These are phyloP conservation scores for Crithidia expoeki DNA, from an alignment of 208 protist species.

Conservation along the genomic window DNA sequence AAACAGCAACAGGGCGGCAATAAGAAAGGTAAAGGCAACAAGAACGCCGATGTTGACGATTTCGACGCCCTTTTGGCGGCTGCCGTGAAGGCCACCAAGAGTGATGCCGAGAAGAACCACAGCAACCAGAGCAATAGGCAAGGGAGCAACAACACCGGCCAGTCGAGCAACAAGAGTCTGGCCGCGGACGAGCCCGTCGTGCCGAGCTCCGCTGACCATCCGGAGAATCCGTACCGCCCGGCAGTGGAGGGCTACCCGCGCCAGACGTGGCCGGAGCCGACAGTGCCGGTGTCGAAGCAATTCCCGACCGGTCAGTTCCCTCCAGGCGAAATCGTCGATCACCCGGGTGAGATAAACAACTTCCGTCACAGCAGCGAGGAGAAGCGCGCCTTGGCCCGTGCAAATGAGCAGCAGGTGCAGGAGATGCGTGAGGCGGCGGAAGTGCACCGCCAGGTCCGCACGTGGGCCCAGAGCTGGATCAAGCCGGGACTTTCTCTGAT, in stretches of 20 bases:
- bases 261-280: constrained; percentile 94
- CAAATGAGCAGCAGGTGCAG: constrained; percentile 75
- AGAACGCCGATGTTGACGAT: constrained; percentile 61
- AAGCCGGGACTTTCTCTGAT: constrained; percentile 93
- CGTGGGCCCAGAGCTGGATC: constrained; percentile 88
- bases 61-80: constrained; percentile 76
- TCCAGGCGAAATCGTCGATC: constrained; percentile 83
- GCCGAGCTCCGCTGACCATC: constrained; percentile 69
- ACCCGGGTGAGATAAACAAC: constrained; percentile 92
- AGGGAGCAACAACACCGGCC: neutral
- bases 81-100: constrained; percentile 64
- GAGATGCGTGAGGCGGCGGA: constrained; percentile 91
- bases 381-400: constrained; percentile 87
- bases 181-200: constrained; percentile 48
- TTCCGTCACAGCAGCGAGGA: constrained; percentile 92
- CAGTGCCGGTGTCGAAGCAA: constrained; percentile 88
- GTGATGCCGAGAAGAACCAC: constrained; percentile 50
- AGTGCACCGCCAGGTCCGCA: constrained; percentile 93
- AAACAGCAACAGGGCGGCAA: constrained; percentile 28
- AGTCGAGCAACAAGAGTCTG: constrained; percentile 29
- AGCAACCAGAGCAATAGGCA: constrained; percentile 32
- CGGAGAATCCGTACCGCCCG: constrained; percentile 81
- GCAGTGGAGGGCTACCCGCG: constrained; percentile 48
- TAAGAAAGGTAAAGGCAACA: constrained; percentile 52
- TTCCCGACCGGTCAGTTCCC: constrained; percentile 81